These are phyloP conservation scores for Penicillium olsonii DNA, from an alignment of 2,329 filamentous ascomycete species.

Conservation along the genomic window DNA sequence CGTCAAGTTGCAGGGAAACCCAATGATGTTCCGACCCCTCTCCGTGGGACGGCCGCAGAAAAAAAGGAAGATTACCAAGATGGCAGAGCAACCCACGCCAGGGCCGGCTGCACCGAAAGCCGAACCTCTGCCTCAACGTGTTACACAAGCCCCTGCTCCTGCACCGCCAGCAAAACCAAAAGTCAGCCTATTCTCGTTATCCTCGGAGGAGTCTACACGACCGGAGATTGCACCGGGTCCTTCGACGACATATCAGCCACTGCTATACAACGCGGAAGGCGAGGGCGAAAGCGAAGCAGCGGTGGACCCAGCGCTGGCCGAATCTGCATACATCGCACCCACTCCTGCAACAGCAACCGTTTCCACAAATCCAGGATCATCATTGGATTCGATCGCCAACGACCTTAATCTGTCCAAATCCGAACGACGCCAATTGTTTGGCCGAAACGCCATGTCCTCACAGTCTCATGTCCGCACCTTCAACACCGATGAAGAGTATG, in stretches of 20 bases:
- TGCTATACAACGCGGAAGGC: conserved; percentile 39
- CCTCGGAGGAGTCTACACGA: conserved; percentile 27
- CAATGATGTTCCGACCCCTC: conserved; percentile 84
- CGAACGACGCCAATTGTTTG: conserved; percentile 81
- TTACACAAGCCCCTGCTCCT: conserved; percentile 1
- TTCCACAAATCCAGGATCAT: conserved; percentile 9
- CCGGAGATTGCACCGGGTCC: conserved; percentile 9
- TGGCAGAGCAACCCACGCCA: conserved; percentile 24
- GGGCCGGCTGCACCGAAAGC: conserved; percentile 16
- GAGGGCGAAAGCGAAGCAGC: conserved; percentile 23
- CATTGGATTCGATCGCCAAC: conserved; percentile 70
- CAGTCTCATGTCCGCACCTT: conserved; percentile 76
- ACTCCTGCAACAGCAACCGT: conserved; percentile 11
- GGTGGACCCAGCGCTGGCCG: conserved; percentile 17
- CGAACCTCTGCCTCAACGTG: conserved; percentile 17
- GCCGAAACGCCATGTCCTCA: conserved; percentile 58
- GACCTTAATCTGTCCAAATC: conserved; percentile 77
- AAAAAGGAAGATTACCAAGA: conserved; percentile 61
- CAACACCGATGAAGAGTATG: conserved; percentile 86
- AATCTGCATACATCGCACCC: conserved; percentile 7
- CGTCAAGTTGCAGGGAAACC: conserved; percentile 66
- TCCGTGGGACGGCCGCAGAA: conserved; percentile 76
- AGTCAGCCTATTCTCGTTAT: conserved; percentile 47
- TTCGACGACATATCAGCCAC: conserved; percentile 39
- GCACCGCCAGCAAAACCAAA: conserved; percentile 36